phyloP scores from a whole-genome alignment of 768 basidiomycete species.

The Leccinum rimulosum region DNA sequence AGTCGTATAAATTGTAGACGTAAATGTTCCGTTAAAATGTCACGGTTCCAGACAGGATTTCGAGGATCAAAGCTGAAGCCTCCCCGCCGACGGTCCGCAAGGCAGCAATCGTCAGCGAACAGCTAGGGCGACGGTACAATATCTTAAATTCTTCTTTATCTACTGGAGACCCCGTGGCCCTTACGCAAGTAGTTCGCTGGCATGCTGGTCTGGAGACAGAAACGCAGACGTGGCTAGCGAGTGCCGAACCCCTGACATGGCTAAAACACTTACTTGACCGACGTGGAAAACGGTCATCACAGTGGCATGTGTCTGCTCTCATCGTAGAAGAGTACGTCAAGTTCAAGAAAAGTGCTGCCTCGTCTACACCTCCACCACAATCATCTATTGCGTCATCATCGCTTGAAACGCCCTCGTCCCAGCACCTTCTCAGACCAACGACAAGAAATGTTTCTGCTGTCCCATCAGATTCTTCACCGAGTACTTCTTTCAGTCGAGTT shows the following conservation, averaged over 20 bases:
- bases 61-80: slow-evolving; percentile 47
- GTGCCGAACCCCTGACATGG: slow-evolving; percentile 72
- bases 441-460: slow-evolving; percentile 28
- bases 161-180: slow-evolving; percentile 37
- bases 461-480: slow-evolving; percentile 39
- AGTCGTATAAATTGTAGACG: slow-evolving; percentile 10
- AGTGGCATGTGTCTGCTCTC: slow-evolving; percentile 66
- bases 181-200: slow-evolving; percentile 58
- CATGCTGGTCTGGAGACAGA: slow-evolving; percentile 47
- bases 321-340: slow-evolving; percentile 65
- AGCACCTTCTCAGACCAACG: slow-evolving; percentile 10
- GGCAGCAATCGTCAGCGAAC: slow-evolving; percentile 60
- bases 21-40: neutral
- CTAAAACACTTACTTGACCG: slow-evolving; percentile 61
- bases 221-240: slow-evolving; percentile 54
- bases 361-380: slow-evolving; percentile 14
- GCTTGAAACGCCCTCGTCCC: slow-evolving; percentile 11
- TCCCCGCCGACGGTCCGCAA: slow-evolving; percentile 59
- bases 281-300: slow-evolving; percentile 40
- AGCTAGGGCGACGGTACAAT: slow-evolving; percentile 63
- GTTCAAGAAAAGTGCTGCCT: slow-evolving; percentile 32
- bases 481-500: slow-evolving; percentile 38
- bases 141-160: slow-evolving; percentile 45
- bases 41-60: slow-evolving; percentile 49
- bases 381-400: slow-evolving; percentile 16